Evolutionary conservation across 176 grass and related monocot genomes (phyloP).

Genomic region (Guadua angustifolia): DNA sequence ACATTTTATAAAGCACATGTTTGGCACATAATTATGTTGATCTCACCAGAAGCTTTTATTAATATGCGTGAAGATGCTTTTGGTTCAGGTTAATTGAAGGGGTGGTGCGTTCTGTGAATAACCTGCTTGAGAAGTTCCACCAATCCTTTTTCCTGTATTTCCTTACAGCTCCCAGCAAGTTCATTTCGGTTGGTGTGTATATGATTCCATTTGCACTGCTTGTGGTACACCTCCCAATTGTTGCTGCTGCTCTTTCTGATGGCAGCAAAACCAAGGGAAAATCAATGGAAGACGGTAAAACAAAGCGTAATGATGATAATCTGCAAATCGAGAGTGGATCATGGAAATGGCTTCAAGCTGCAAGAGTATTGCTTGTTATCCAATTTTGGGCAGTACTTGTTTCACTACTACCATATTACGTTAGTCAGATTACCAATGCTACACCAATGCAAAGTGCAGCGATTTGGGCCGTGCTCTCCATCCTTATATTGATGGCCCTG

Average conservation of each 20-base stretch:
- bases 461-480: constrained; percentile 65
- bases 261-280: constrained; percentile 38
- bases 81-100: constrained; percentile 93
- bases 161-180: constrained; percentile 86
- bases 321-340: constrained; percentile 48
- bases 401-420: constrained; percentile 68
- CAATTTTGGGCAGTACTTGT: constrained; percentile 80
- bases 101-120: constrained; percentile 82
- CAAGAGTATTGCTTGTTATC: constrained; percentile 72
- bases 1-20: not conserved
- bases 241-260: constrained; percentile 80
- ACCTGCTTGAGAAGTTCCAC: constrained; percentile 96
- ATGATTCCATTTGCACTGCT: constrained; percentile 94
- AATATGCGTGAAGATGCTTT: constrained; percentile 33
- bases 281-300: not conserved
- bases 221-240: constrained; percentile 76
- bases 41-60: not conserved
- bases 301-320: constrained; percentile 34
- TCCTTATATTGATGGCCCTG: constrained; percentile 48
- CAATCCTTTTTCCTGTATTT: constrained; percentile 99
- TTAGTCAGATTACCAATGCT: constrained; percentile 63
- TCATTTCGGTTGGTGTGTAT: constrained; percentile 94
- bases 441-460: constrained; percentile 44
- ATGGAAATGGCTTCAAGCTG: constrained; percentile 85
- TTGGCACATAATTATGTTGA: constrained; percentile 16